Percentiles rank a stretch among this genome's conserved stretches.
Evolutionary conservation across 2,329 filamentous ascomycete genomes (phyloP).

Genomic region (Dactylellina cionopaga): DNA sequence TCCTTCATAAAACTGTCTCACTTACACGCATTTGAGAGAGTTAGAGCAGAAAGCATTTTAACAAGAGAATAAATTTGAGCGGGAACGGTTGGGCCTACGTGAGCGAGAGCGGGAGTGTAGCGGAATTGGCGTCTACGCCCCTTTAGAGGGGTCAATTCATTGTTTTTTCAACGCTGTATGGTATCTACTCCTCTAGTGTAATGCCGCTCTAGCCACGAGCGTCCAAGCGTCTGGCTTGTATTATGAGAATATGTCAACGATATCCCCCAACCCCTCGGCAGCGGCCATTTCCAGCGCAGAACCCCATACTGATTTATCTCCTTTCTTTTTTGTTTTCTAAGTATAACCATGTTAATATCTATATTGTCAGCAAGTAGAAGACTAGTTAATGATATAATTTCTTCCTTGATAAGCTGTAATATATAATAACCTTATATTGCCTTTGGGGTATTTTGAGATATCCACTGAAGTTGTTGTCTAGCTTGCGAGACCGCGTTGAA

Average conservation of each 20-base stretch:
- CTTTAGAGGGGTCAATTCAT: too few species aligned
- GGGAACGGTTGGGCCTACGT: not conserved
- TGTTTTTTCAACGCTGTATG: too few species aligned
- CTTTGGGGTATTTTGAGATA: too few species aligned
- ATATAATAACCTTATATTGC: not conserved
- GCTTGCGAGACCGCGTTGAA: not conserved
- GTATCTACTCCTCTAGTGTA: too few species aligned
- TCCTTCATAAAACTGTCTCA: too few species aligned
- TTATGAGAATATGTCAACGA: not conserved
- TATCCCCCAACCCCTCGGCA: not conserved
- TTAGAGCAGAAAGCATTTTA: not conserved
- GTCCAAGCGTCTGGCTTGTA: not conserved
- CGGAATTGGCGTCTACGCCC: too few species aligned
- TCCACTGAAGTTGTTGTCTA: not conserved
- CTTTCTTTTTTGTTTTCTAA: not conserved
- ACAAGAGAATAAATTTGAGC: not conserved
- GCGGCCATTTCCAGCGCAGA: not conserved
- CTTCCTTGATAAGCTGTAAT: not conserved
- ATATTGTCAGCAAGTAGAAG: not conserved
- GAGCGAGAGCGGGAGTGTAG: too few species aligned
- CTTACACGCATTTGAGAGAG: not conserved
- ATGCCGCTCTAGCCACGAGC: not conserved
- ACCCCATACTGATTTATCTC: not conserved
- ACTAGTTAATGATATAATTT: not conserved
- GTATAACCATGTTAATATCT: not conserved